Conservation (phyloP, 2,329 filamentous ascomycete species). For the Pseudogymnoascus sp. region DNA sequence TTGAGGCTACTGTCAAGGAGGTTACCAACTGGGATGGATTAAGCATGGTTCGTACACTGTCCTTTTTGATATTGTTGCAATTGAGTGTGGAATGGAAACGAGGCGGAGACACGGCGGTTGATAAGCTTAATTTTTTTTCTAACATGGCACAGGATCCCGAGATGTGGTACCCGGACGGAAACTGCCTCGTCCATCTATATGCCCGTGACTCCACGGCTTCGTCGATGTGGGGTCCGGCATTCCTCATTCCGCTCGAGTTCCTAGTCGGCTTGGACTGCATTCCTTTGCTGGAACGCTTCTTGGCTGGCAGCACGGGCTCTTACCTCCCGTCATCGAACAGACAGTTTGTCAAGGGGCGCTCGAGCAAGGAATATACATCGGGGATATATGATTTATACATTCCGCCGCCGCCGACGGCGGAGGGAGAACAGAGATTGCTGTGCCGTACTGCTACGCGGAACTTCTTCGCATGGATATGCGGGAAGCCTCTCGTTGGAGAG, state of each 20-base stretch:
- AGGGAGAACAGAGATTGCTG: conserved; percentile 45
- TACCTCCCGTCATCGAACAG: neutral
- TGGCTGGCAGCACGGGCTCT: conserved; percentile 20
- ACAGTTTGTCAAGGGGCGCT: neutral
- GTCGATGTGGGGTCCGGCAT: conserved; percentile 57
- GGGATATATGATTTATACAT: conserved; percentile 53
- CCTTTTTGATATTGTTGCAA: too few relatives aligned
- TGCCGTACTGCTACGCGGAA: conserved; percentile 66
- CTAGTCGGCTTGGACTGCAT: conserved; percentile 50
- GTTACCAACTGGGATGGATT: conserved; percentile 35
- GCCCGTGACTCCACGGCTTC: conserved; percentile 41
- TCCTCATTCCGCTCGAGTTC: conserved; percentile 52
- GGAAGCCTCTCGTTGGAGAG: conserved; percentile 57
- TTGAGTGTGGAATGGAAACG: neutral
- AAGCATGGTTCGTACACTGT: conserved; percentile 32
- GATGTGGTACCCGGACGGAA: conserved; percentile 57
- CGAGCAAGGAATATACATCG: neutral
- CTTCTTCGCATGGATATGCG: conserved; percentile 62
- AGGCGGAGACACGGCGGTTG: neutral
- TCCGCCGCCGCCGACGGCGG: conserved; percentile 48
- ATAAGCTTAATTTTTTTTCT: neutral
- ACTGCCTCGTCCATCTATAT: conserved; percentile 64
- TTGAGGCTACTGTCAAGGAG: neutral
- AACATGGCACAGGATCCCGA: conserved; percentile 52
- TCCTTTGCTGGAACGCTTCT: conserved; percentile 48